These are phyloP conservation scores for Grosmannia huntii DNA, from an alignment of 2,329 filamentous ascomycete genomes.

Conservation along the genomic window DNA sequence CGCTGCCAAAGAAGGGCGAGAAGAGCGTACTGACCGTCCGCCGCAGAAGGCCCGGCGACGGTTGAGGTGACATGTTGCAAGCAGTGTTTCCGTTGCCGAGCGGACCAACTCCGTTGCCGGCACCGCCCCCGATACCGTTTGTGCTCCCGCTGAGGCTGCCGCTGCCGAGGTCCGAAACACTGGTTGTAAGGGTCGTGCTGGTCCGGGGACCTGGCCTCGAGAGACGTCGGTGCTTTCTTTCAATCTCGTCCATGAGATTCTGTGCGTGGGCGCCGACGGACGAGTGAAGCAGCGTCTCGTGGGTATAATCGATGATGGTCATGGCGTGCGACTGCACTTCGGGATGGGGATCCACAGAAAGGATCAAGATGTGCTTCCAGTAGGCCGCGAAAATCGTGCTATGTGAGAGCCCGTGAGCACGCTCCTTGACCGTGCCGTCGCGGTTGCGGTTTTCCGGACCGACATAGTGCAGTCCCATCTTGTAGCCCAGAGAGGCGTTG, in stretches of 20 bases:
- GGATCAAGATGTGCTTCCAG: constrained; percentile 84
- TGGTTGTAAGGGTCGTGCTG: background rate
- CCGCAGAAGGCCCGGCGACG: constrained; percentile 46
- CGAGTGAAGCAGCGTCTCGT: constrained; percentile 66
- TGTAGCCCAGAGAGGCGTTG: constrained; percentile 40
- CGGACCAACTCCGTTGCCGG: background rate
- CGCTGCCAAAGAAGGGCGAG: constrained; percentile 38
- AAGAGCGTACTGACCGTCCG: constrained; percentile 53
- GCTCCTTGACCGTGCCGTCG: constrained; percentile 44
- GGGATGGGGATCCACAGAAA: constrained; percentile 88
- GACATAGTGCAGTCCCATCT: constrained; percentile 50
- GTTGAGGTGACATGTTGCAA: constrained; percentile 28
- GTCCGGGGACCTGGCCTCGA: constrained; percentile 15
- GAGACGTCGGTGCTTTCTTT: constrained; percentile 34
- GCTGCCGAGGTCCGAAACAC: background rate
- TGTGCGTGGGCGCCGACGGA: constrained; percentile 60
- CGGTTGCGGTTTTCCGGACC: constrained; percentile 40
- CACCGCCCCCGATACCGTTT: background rate
- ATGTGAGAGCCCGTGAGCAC: constrained; percentile 52
- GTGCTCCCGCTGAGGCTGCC: background rate
- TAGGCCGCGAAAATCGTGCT: constrained; percentile 88
- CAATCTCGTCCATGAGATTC: constrained; percentile 60
- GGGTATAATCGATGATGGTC: constrained; percentile 75
- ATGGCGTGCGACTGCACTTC: constrained; percentile 80
- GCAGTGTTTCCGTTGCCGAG: background rate